Evolutionary conservation across 2,329 filamentous ascomycete species (phyloP), one percentile per base, ranked within the genome.

Genomic region (Penicillium glabrum): DNA sequence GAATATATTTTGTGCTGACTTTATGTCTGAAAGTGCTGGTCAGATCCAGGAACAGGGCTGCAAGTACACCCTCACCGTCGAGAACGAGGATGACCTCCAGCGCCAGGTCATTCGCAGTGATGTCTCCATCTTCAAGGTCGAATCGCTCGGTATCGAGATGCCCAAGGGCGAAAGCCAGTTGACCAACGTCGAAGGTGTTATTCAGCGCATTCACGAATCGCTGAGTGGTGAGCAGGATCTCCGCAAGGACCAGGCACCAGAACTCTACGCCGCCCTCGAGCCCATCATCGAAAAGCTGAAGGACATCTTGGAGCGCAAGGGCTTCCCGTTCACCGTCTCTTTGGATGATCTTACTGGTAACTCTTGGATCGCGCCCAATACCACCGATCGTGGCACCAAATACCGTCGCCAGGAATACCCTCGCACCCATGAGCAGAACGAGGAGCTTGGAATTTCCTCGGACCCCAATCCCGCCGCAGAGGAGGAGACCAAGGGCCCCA

Each of bases 321-420:
- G 83, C 7, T 93, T 96, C 71, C 95, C 95, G 24, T 97, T 99
- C 82, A 89, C 91, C 50, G 77, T 99, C 48, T 89, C 86, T 41
- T 81, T 97, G 47, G 92, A 99, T 72, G 95, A 99, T 72, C 89
- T 91, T 3, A 90, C 93, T 1, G 95, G 95, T 53, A 99, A 99
- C 81, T 96, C 92, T 2, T 98, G 93, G 83, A 96, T 99, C 68
- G 89, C 96, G 47, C 95, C 95, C 14, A 89, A 92, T 62, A 85
- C 90, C 60, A 68, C 76, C 27, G 84, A 87, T 60, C 88, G 86
- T 61, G 89, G 91, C n/a, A 89, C 90, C 65, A 97, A 97, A 77
- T 97, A 93, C 86, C 86, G 86, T 63, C 91, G 93, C 74, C 84
- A 86, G 59, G 91, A 97, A 69, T 99, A 95, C 72, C 76, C 86